Evolutionary conservation across 1,139 yeast genomes (phyloP).

Genomic region (Suhomyces guaymorum): DNA sequence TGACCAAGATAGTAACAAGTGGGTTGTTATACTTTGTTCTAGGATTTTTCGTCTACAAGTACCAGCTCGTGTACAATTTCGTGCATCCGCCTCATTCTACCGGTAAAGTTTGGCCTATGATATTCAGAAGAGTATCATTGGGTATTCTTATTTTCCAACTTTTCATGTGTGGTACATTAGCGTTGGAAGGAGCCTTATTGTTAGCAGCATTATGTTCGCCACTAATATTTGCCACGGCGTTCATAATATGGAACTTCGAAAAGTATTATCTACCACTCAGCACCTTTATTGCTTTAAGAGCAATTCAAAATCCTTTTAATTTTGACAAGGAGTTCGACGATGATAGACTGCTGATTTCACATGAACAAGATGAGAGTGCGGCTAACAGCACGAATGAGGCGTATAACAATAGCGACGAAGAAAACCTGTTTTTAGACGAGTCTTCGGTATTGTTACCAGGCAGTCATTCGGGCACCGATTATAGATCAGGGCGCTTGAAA

Average conservation of each 20-base stretch:
- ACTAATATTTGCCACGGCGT: conserved; percentile 49
- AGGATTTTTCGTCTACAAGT: conserved; percentile 66
- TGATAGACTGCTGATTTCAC: conserved; percentile 22
- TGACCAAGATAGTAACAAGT: conserved; percentile 64
- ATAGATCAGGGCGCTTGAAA: conserved; percentile 10
- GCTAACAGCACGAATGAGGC: conserved; percentile 9
- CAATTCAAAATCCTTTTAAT: conserved; percentile 50
- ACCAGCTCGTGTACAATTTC: conserved; percentile 64
- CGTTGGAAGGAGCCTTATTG: conserved; percentile 59
- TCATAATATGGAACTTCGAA: conserved; percentile 57
- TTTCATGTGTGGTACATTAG: conserved; percentile 70
- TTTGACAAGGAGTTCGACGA: conserved; percentile 48
- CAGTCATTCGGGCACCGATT: conserved; percentile 11
- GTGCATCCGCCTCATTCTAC: conserved; percentile 73
- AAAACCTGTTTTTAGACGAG: conserved; percentile 25
- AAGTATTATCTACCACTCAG: conserved; percentile 60
- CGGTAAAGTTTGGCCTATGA: conserved; percentile 70
- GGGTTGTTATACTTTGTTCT: conserved; percentile 62
- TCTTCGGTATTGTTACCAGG: conserved; percentile 29
- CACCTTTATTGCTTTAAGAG: conserved; percentile 62
- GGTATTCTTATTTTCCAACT: conserved; percentile 62
- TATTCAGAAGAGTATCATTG: conserved; percentile 56
- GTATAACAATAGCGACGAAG: conserved; percentile 12
- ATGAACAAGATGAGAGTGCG: conserved; percentile 10
- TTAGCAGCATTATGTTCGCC: conserved; percentile 56